Evolutionary conservation across 2,329 filamentous ascomycete genomes (phyloP).

Genomic region (Fusarium sp.): DNA sequence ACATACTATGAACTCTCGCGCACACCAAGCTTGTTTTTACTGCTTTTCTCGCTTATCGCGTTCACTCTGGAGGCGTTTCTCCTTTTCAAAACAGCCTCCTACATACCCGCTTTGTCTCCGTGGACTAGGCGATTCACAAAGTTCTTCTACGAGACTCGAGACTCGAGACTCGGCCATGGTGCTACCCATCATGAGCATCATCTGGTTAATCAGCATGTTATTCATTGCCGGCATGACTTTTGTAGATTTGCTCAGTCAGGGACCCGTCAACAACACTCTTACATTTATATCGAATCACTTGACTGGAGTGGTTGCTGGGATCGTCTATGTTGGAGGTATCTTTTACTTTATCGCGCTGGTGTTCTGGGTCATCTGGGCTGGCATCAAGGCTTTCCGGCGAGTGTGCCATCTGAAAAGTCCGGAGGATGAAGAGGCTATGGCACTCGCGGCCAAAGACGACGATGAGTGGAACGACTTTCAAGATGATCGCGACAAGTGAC

Average conservation of each 20-base stretch:
- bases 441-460: conserved; percentile 20
- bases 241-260: conserved; percentile 18
- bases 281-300: background rate
- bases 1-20: background rate
- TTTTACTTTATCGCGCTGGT: conserved; percentile 17
- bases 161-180: conserved; percentile 35
- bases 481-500: conserved; percentile 22
- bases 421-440: conserved; percentile 26
- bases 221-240: conserved; percentile 8
- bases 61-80: conserved; percentile 40
- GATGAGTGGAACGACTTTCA: conserved; percentile 29
- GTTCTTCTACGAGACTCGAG: conserved; percentile 37
- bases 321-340: conserved; percentile 7
- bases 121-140: conserved; percentile 11
- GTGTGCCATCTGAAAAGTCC: conserved; percentile 23
- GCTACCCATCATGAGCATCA: conserved; percentile 31
- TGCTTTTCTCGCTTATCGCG: conserved; percentile 18
- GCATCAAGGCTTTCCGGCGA: conserved; percentile 27
- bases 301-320: conserved; percentile 2
- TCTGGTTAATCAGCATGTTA: conserved; percentile 32
- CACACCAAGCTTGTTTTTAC: background rate
- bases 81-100: conserved; percentile 42
- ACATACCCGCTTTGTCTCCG: conserved; percentile 13
- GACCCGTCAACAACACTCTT: conserved; percentile 13
- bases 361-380: conserved; percentile 37